A percentile compares a stretch with the other conserved stretches of the same genome.
Evolutionary conservation across 2,329 filamentous ascomycete species (phyloP).

Genomic region (Colletotrichum sp.): DNA sequence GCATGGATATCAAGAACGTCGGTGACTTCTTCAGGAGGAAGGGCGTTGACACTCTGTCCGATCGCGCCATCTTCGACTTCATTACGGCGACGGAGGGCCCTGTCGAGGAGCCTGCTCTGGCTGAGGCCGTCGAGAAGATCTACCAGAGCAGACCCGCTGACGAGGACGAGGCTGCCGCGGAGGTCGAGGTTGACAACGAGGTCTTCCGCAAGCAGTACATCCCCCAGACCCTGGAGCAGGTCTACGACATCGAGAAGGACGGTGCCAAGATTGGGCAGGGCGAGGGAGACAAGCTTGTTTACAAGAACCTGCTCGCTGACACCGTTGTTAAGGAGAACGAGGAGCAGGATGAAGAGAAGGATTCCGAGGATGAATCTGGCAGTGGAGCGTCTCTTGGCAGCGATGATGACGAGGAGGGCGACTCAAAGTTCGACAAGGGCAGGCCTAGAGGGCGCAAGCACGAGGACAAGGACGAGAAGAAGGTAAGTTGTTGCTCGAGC

Average conservation of each 20-base stretch:
- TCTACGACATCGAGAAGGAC: conserved; percentile 95
- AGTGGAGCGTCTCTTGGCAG: conserved; percentile 53
- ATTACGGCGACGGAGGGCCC: conserved; percentile 69
- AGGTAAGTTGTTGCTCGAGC: conserved; percentile 47
- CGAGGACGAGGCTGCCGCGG: conserved; percentile 56
- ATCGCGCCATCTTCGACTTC: conserved; percentile 84
- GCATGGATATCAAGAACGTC: conserved; percentile 99
- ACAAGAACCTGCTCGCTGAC: conserved; percentile 82
- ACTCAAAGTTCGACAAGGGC: conserved; percentile 67
- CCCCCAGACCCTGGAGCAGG: conserved; percentile 92
- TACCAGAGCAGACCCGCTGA: conserved; percentile 62
- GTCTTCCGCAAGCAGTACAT: conserved; percentile 98
- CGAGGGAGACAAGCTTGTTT: conserved; percentile 79
- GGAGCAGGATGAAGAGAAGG: conserved; percentile 40
- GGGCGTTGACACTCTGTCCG: conserved; percentile 80
- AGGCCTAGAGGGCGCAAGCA: conserved; percentile 82
- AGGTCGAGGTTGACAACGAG: conserved; percentile 81
- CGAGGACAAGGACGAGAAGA: conserved; percentile 90
- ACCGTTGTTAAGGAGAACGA: conserved; percentile 52
- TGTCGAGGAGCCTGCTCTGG: conserved; percentile 66
- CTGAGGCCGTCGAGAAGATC: conserved; percentile 68
- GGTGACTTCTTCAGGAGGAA: conserved; percentile 90
- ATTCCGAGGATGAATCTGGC: conserved; percentile 49
- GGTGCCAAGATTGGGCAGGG: conserved; percentile 78
- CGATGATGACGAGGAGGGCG: conserved; percentile 50